Conservation (phyloP, 2,329 filamentous ascomycete species). For the Xylaria polymorpha region DNA sequence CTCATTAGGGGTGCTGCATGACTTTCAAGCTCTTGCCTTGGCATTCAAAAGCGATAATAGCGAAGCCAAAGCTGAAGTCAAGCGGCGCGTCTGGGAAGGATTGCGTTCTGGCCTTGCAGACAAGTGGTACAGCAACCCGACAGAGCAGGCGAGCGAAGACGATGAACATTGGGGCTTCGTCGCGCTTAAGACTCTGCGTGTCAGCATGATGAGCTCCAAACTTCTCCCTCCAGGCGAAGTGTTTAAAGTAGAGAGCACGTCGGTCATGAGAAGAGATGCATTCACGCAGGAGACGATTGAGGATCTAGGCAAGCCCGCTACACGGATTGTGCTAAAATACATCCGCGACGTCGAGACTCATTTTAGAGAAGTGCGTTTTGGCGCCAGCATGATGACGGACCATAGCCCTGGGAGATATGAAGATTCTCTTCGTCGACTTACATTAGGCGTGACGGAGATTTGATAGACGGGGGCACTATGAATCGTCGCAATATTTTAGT, state of each 20-base stretch:
- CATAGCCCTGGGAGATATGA: constrained; percentile 82
- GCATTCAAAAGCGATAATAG: constrained; percentile 79
- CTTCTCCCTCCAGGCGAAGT: constrained; percentile 81
- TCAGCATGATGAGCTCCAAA: constrained; percentile 75
- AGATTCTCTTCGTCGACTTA: constrained; percentile 71
- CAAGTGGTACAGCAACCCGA: constrained; percentile 67
- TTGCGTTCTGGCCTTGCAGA: constrained; percentile 71
- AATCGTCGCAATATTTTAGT: too few relatives aligned
- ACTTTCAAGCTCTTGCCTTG: constrained; percentile 77
- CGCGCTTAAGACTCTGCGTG: constrained; percentile 72
- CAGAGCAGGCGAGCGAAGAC: constrained; percentile 57
- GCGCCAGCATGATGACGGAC: constrained; percentile 78
- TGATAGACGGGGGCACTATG: constrained; percentile 18
- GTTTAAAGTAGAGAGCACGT: constrained; percentile 76
- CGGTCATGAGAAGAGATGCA: constrained; percentile 74
- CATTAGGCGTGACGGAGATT: constrained; percentile 56
- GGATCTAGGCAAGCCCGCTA: constrained; percentile 72
- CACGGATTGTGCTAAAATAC: constrained; percentile 75
- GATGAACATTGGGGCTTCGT: constrained; percentile 78
- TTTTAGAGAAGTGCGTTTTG: constrained; percentile 78
- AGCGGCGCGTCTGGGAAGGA: constrained; percentile 72
- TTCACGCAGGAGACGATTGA: constrained; percentile 62
- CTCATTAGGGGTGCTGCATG: constrained; percentile 78
- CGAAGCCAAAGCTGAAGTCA: constrained; percentile 74
- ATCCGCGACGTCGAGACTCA: constrained; percentile 75